Conservation (phyloP, 2,329 filamentous ascomycete species). For the Pseudonectria foliicola region DNA sequence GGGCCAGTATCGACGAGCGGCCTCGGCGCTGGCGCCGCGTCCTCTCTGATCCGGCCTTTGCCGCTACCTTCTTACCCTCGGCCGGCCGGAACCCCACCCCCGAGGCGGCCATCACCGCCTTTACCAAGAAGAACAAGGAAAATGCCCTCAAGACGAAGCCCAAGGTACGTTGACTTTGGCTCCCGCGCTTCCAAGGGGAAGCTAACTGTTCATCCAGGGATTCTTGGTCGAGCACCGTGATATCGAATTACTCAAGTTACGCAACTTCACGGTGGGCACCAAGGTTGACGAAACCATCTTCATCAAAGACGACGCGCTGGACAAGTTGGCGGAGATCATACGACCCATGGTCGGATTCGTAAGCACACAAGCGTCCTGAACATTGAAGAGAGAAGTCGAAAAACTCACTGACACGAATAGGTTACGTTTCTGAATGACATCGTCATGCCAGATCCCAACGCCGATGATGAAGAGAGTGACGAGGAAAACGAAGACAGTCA, state of each 20-base stretch:
- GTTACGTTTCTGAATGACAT: constrained; percentile 65
- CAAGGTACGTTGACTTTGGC: constrained; percentile 50
- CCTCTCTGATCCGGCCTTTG: constrained; percentile 54
- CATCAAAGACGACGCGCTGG: constrained; percentile 53
- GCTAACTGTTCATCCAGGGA: constrained; percentile 50
- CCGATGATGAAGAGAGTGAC: constrained; percentile 35
- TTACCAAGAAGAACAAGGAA: constrained; percentile 61
- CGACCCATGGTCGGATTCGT: constrained; percentile 71
- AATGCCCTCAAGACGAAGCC: constrained; percentile 79
- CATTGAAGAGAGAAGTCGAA: no score
- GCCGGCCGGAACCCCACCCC: constrained; percentile 25
- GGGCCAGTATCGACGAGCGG: constrained; percentile 67
- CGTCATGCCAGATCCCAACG: constrained; percentile 61
- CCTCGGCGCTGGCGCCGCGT: constrained; percentile 63
- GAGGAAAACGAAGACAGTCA: constrained; percentile 27
- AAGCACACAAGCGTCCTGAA: constrained; percentile 34
- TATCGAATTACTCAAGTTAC: constrained; percentile 72
- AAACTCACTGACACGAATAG: constrained; percentile 30
- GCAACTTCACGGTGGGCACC: constrained; percentile 67
- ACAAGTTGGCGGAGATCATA: constrained; percentile 58
- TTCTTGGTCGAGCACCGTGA: constrained; percentile 69
- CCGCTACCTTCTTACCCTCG: constrained; percentile 54
- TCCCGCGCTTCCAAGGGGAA: no score
- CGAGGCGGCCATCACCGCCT: constrained; percentile 59
- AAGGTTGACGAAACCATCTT: constrained; percentile 62